Percentiles rank a stretch among this genome's conserved stretches.
These are phyloP conservation scores for Alternaria triticimaculans DNA, from an alignment of 2,329 filamentous ascomycete genomes.

Conservation along the genomic window DNA sequence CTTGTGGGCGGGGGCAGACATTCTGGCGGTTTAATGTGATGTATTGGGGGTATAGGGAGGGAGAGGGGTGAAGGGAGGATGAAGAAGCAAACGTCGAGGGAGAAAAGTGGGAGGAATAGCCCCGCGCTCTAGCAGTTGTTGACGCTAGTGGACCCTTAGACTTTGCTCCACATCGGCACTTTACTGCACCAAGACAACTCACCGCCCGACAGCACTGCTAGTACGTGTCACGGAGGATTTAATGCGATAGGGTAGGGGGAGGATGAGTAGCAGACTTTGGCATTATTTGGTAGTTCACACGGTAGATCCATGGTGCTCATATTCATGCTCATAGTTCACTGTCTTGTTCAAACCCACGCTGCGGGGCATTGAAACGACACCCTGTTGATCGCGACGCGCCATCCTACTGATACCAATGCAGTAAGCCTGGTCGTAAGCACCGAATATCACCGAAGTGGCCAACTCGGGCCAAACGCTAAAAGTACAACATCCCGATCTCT, in stretches of 20 bases:
- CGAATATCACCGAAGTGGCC: slow-evolving; percentile 6
- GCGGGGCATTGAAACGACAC: slow-evolving; percentile 10
- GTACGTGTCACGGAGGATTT: not conserved
- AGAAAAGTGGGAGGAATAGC: slow-evolving; percentile 21
- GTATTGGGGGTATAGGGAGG: slow-evolving; percentile 14
- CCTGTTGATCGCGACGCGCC: slow-evolving; percentile 9
- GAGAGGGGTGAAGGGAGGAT: slow-evolving; percentile 20
- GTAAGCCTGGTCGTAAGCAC: slow-evolving; percentile 3
- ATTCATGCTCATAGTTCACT: not conserved
- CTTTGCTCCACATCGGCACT: slow-evolving; percentile 12
- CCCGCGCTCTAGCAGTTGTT: slow-evolving; percentile 15
- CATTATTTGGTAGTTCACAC: not conserved
- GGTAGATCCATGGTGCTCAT: not conserved
- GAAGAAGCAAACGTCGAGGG: slow-evolving; percentile 6
- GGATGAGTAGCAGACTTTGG: not conserved
- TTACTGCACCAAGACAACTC: slow-evolving; percentile 8
- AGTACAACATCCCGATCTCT: slow-evolving; percentile 7
- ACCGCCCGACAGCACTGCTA: not conserved
- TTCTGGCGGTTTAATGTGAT: slow-evolving; percentile 49
- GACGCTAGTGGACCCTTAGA: slow-evolving; percentile 17
- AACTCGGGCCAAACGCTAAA: slow-evolving; percentile 4
- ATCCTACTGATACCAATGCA: not conserved
- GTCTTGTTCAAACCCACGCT: not conserved
- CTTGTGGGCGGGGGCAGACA: slow-evolving; percentile 82
- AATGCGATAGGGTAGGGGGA: not conserved